phyloP scores from a whole-genome alignment of 129 eudicot species.

The Erigeron canadensis region DNA sequence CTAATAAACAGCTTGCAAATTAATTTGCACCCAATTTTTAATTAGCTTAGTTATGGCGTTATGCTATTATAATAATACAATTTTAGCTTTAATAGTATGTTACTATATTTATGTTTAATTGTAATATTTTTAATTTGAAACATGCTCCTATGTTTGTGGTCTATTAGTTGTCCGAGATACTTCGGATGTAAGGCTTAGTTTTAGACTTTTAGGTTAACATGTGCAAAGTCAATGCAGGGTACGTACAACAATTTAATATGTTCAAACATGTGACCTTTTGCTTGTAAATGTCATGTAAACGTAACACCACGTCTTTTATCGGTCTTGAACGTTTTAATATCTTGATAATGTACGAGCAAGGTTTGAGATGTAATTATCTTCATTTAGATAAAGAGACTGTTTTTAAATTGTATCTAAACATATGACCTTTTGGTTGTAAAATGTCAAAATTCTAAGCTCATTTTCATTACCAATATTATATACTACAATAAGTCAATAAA shows the following conservation, averaged over 20 bases:
- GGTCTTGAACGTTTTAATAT: too few species aligned
- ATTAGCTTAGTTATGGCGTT: not conserved
- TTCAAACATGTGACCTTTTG: not conserved
- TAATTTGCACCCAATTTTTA: too few species aligned
- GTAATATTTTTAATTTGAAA: too few species aligned
- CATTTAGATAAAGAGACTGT: too few species aligned
- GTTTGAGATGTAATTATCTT: too few species aligned
- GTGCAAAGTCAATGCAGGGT: not conserved
- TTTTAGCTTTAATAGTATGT: too few species aligned
- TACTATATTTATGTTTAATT: too few species aligned
- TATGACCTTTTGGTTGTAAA: not conserved
- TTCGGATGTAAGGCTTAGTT: not conserved
- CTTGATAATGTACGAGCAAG: too few species aligned
- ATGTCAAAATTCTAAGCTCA: not conserved
- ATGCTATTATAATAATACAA: not conserved
- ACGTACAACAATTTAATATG: not conserved
- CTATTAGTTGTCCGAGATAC: not conserved
- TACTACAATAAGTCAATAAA: not conserved
- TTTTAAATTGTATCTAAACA: too few species aligned
- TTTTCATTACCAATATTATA: not conserved
- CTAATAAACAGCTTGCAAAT: too few species aligned
- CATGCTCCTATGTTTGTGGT: not conserved
- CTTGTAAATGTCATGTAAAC: conserved; percentile 3
- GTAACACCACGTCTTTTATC: too few species aligned
- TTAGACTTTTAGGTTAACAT: not conserved